Conservation (phyloP, 176 grass and related monocot species). For the Neostapfia colusana region DNA sequence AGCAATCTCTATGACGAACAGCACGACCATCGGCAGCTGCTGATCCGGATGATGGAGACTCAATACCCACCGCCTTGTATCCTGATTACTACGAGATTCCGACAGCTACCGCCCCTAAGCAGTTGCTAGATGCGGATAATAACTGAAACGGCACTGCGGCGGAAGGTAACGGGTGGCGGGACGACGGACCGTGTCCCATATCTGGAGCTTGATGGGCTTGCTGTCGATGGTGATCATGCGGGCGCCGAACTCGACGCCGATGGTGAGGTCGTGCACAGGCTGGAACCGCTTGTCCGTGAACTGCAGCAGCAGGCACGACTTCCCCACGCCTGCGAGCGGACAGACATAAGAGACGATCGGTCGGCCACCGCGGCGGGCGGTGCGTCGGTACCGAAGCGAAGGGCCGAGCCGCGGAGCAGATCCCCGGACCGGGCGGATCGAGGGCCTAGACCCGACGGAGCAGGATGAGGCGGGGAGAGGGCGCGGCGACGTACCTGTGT, state of each 20-base stretch:
- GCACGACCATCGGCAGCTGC: background rate
- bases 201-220: constrained; percentile 80
- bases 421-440: constrained; percentile 5
- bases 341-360: background rate
- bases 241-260: constrained; percentile 77
- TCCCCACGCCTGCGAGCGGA: constrained; percentile 58
- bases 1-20: background rate
- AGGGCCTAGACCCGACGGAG: background rate
- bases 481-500: constrained; percentile 53
- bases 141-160: background rate
- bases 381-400: background rate
- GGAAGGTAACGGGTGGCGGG: too few species aligned
- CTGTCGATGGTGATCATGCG: constrained; percentile 77
- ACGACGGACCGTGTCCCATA: constrained; percentile 67
- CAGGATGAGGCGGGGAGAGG: background rate
- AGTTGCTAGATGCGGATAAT: background rate
- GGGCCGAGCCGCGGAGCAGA: background rate
- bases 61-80: background rate
- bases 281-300: constrained; percentile 78
- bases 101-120: background rate
- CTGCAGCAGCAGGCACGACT: constrained; percentile 78
- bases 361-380: background rate
- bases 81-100: background rate
- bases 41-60: background rate
- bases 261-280: constrained; percentile 78